Conservation (phyloP, 1,284 basidiomycete species). For the Fistulina hepatica region DNA sequence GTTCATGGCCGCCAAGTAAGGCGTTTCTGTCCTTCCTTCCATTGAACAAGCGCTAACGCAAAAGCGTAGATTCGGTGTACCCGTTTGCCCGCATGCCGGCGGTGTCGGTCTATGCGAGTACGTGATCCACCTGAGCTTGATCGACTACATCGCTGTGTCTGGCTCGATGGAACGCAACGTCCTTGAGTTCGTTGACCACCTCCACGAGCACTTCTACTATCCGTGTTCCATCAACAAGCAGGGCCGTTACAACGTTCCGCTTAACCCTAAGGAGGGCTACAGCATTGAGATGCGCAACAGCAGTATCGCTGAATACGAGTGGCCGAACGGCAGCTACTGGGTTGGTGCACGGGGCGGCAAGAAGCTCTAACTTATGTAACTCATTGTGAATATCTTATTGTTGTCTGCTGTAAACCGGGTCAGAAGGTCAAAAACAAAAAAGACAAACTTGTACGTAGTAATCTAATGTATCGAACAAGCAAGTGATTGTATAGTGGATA, state of each 20-base stretch:
- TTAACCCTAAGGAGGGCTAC: slow-evolving; percentile 46
- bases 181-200: slow-evolving; percentile 80
- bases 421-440: too few relatives aligned
- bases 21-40: neutral
- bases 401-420: too few relatives aligned
- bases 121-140: slow-evolving; percentile 76
- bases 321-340: slow-evolving; percentile 71
- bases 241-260: slow-evolving; percentile 80
- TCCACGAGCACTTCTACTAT: slow-evolving; percentile 88
- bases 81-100: slow-evolving; percentile 91
- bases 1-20: slow-evolving; percentile 84
- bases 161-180: slow-evolving; percentile 92
- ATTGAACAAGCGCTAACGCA: slow-evolving; percentile 3
- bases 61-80: slow-evolving; percentile 63
- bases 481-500: too few relatives aligned
- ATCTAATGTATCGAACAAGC: too few relatives aligned
- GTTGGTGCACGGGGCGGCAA: slow-evolving; percentile 18
- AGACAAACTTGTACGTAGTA: too few relatives aligned
- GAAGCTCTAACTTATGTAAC: slow-evolving; percentile 1
- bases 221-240: slow-evolving; percentile 81
- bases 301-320: slow-evolving; percentile 67
- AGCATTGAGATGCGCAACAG: slow-evolving; percentile 70
- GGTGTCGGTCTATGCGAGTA: slow-evolving; percentile 95
- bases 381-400: too few relatives aligned
- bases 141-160: slow-evolving; percentile 88